Evolutionary conservation across 2,329 filamentous ascomycete species (phyloP).

Genomic region (Fusarium sp.): DNA sequence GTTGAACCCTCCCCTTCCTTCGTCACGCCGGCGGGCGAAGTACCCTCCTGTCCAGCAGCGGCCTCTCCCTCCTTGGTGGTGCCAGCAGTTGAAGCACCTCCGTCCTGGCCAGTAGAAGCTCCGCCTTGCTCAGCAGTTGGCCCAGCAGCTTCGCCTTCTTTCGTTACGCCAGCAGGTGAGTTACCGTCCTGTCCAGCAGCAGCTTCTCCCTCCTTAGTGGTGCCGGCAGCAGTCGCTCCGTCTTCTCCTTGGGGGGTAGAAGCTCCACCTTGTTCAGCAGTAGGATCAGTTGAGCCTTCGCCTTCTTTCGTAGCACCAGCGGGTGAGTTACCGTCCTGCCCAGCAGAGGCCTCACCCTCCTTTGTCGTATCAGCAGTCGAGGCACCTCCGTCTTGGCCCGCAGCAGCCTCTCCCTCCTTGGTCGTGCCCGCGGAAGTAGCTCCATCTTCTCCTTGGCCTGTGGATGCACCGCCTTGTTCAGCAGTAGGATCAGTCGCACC

Average conservation of each 20-base stretch:
- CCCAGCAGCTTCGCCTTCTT: not conserved
- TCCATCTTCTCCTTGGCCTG: not conserved
- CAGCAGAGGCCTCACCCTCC: not conserved
- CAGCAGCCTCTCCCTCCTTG: not conserved
- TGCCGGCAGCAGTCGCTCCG: not conserved
- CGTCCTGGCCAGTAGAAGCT: not conserved
- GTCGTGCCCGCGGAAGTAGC: not conserved
- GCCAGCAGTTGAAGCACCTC: not conserved
- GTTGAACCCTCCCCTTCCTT: not conserved
- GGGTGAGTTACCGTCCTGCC: not conserved
- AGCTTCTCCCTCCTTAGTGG: not conserved
- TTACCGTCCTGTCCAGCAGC: not conserved
- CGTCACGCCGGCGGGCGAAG: not conserved
- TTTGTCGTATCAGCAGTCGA: not conserved
- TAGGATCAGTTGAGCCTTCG: not conserved
- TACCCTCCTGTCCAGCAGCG: not conserved
- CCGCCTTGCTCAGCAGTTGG: not conserved
- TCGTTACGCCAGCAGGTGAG: not conserved
- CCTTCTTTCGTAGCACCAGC: not conserved
- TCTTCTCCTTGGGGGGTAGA: not conserved
- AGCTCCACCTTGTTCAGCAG: not conserved
- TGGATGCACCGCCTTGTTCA: not conserved
- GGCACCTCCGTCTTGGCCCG: not conserved
- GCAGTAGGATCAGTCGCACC: not conserved
- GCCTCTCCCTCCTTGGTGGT: not conserved